Evolutionary conservation across 2,329 filamentous ascomycete species (phyloP), one percentile per base, ranked within the genome.

Genomic region (Sporothrix pseudoabietina): DNA sequence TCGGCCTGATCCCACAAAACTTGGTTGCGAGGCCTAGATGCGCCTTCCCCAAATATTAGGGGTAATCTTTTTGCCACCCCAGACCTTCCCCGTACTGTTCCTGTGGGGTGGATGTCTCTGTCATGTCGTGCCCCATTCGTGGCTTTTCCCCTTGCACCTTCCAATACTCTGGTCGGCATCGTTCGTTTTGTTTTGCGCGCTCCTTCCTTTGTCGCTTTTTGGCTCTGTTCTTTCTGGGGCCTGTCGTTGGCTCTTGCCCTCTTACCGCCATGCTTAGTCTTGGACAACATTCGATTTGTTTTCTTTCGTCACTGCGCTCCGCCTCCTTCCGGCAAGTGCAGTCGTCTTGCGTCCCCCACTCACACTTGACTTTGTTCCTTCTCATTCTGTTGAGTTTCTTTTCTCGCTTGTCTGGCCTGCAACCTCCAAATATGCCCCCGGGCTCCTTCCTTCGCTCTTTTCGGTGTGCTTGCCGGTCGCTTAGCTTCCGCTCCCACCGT

Each of bases 271-370:
- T 52, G 30, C 47, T 54, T 22, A 26, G 47, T 16, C 68, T 52
- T 49, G 16, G 22, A 59, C 39, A 71, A 61, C 69, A 61, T 61
- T 71, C 69, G 69, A 71, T 49, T 47, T 59, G 8, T 69, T 39
- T 39, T 26, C 26, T 26, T 22, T 69, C 66, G 49, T 55, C 22
- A 44, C 14, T 35, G 14, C 47, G 10, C 68, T 30, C 52, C 52
- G 35, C 68, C 52, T 57, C 49, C 22, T 55, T 69, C 49, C 65
- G 65, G 44, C 10, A 4, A 35, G 41, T 22, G 63, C 61, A 10
- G 61, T 47, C 14, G 26, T 69, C 47, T 55, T 32, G 26, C 35
- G 41, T 19, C 41, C 41, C 66, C 49, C 68, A 70, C 52, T 44
- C 52, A 59, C 32, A 44, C 49, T 69, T 30, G 44, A 14, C 14